These are phyloP conservation scores for Globisporangium abappressorium DNA, from an alignment of 352 stramenopile genomes.

Conservation along the genomic window DNA sequence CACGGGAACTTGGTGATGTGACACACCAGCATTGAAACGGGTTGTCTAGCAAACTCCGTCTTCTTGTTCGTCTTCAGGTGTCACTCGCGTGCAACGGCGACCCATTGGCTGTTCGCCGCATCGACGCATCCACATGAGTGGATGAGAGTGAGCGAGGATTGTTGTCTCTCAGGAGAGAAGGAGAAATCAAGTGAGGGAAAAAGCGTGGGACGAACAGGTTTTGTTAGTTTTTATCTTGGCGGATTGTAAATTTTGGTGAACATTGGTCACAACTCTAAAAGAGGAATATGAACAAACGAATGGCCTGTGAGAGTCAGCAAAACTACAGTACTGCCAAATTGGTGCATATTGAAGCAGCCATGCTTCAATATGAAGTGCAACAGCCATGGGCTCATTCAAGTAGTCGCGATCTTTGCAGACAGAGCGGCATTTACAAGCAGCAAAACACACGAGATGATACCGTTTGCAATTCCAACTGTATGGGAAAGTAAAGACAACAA, in stretches of 20 bases:
- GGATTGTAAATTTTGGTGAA: background rate
- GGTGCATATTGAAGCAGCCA: background rate
- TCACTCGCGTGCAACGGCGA: background rate
- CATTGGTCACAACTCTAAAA: background rate
- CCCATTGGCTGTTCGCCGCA: background rate
- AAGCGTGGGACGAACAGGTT: background rate
- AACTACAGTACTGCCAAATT: background rate
- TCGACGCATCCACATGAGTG: background rate
- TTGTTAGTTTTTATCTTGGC: background rate
- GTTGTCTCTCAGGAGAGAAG: background rate
- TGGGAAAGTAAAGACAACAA: background rate
- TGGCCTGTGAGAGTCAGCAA: background rate
- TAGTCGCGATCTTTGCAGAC: background rate
- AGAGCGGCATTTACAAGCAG: background rate
- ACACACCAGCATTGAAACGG: background rate
- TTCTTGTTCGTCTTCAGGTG: conserved; percentile 3
- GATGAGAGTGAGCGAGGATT: background rate
- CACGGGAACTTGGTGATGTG: background rate
- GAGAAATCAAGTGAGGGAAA: background rate
- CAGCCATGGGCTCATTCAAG: background rate
- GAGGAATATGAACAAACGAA: background rate
- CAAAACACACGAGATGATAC: background rate
- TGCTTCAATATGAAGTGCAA: background rate
- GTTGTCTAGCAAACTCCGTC: background rate
- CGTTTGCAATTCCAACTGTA: too few relatives aligned